Evolutionary conservation across 2,329 filamentous ascomycete species (phyloP), one percentile per base, ranked within the genome.

Genomic region (Trichoderma atroviride): DNA sequence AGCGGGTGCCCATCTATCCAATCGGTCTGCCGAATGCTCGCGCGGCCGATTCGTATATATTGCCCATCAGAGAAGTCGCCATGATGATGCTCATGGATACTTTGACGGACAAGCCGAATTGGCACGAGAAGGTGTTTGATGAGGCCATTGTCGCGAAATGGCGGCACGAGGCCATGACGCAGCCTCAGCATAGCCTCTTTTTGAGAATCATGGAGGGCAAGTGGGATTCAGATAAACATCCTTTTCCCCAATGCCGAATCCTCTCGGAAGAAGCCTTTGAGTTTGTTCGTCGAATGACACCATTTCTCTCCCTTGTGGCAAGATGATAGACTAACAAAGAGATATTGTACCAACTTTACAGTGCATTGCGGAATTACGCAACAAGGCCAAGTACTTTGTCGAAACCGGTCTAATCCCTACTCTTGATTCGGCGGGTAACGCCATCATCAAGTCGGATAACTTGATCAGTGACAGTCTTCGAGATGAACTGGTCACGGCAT

Each of bases 381-480:
- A 81, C 72, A 85, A 87, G 70, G 83, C 83, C 0, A 72, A 74
- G n/a, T 76, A 81, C 24, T 81, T 81, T 69, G 75, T 80, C 64
- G 70, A 77, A n/a, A 78, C 76, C 29, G 72, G 77, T 0, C 77
- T 83, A 24, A 73, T 85, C 5, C 69, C 65, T 6, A 69, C 65
- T 9, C 53, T 71, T n/a, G 72, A 73, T 29, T 43, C 69, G 13
- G 61, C 52, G 1, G 47, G 57, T 3, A 69, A 67, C 35, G 7
- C 35, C 19, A 16, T 68, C 31, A 27, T 70, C 47, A 70, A 68
- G n/a, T 66, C 70, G 11, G 70, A 71, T 40, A 19, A 6, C 2
- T 33, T 71, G 40, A 58, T 70, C 7, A 50, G 35, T 10, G 5
- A 9, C 4, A 1, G 27, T 5, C 57, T 71, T 13, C 62, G 57